A percentile compares a stretch with the other conserved stretches of the same genome.
Conservation (phyloP, 1,139 yeast genomes). For the Arxiozyma slooffiae region DNA sequence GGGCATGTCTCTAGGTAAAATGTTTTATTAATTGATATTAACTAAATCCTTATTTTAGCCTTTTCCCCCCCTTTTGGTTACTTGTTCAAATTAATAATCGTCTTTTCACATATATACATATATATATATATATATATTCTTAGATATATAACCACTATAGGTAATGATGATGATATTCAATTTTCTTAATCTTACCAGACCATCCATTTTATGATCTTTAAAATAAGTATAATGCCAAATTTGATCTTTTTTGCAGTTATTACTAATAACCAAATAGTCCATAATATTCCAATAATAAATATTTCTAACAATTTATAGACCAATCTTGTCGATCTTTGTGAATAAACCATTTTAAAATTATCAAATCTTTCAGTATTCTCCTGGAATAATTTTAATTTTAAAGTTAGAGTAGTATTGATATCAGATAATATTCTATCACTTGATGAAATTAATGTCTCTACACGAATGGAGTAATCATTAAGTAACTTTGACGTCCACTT, state of each 20-base stretch:
- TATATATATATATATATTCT: not conserved
- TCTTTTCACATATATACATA: not conserved
- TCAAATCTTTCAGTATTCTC: conserved; percentile 57
- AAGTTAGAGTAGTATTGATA: conserved; percentile 67
- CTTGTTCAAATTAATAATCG: not conserved
- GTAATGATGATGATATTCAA: not conserved
- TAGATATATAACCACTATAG: not conserved
- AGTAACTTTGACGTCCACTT: conserved; percentile 24
- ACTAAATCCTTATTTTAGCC: not conserved
- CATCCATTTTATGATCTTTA: conserved; percentile 38
- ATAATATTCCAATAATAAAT: conserved; percentile 50
- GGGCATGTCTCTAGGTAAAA: conserved; percentile 1
- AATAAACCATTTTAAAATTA: conserved; percentile 25
- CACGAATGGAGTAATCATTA: conserved; percentile 27
- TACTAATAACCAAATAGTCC: conserved; percentile 64
- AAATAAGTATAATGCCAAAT: conserved; percentile 31
- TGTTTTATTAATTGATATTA: not conserved
- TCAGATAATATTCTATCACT: conserved; percentile 76
- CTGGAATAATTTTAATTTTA: conserved; percentile 59
- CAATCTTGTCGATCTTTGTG: conserved; percentile 31
- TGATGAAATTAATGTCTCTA: conserved; percentile 54
- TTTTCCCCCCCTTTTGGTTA: too few species aligned
- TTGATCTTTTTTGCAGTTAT: conserved; percentile 41
- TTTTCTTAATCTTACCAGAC: conserved; percentile 26
- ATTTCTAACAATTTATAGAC: conserved; percentile 42